Evolutionary conservation across 1,284 basidiomycete genomes (phyloP).

Genomic region (Golubevia pallescens): DNA sequence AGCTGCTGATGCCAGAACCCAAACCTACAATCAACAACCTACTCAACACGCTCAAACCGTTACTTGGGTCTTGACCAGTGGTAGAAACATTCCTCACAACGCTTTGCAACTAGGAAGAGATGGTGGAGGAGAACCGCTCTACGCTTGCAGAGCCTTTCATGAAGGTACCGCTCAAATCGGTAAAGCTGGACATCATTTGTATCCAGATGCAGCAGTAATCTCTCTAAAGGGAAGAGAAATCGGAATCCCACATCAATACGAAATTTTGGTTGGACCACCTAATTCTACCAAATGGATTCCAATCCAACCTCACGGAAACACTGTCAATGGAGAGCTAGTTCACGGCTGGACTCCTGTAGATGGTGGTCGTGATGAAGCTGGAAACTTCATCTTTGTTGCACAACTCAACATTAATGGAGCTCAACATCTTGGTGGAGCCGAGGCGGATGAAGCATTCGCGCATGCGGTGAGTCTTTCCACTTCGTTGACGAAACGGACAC

Average conservation of each 20-base stretch:
- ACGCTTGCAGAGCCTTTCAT: background rate
- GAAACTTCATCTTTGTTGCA: background rate
- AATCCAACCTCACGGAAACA: background rate
- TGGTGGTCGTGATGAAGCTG: background rate
- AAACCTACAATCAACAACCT: background rate
- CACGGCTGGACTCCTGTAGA: background rate
- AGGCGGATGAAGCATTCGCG: background rate
- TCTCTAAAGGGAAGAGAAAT: background rate
- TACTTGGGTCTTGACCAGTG: background rate
- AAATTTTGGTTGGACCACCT: background rate
- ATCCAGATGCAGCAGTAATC: background rate
- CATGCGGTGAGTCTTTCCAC: background rate
- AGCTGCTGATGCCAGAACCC: background rate
- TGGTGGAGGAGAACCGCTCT: background rate
- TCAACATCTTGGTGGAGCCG: background rate
- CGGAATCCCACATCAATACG: background rate
- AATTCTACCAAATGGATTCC: background rate
- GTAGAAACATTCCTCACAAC: background rate
- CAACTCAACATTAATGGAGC: background rate
- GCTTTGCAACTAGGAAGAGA: background rate
- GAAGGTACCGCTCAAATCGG: background rate
- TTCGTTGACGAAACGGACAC: no score
- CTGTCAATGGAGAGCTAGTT: background rate
- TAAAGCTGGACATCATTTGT: background rate
- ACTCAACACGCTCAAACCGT: background rate